Evolutionary conservation across 495 filamentous ascomycete genomes (phyloP).

Genomic region (Chaetomidium leptoderma): DNA sequence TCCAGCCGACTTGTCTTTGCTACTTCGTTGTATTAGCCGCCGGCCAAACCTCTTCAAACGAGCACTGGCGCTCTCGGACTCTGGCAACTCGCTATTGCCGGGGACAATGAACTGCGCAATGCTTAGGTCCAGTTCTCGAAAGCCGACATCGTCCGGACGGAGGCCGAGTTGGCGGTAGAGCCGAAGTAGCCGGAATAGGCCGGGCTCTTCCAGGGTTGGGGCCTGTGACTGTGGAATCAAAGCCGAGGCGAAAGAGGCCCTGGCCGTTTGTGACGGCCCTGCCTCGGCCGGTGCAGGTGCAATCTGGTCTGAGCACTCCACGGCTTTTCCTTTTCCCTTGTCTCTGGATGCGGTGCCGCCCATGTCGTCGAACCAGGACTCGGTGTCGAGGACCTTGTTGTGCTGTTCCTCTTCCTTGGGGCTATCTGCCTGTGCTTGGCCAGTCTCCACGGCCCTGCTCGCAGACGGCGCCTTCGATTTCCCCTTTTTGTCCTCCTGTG

Average conservation of each 20-base stretch:
- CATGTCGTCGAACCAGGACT: neutral
- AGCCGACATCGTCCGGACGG: too few species aligned
- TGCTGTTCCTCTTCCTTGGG: neutral
- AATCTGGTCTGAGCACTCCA: neutral
- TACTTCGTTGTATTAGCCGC: neutral
- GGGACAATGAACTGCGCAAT: too few species aligned
- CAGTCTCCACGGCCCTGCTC: neutral
- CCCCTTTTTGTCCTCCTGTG: neutral
- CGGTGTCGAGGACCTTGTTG: neutral
- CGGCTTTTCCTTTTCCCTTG: slow-evolving; percentile 3
- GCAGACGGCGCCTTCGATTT: neutral
- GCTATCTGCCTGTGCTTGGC: neutral
- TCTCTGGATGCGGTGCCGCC: neutral
- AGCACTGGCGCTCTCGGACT: too few species aligned
- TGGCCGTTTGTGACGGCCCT: neutral
- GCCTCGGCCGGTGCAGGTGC: neutral
- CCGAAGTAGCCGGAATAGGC: too few species aligned
- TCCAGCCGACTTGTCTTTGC: neutral
- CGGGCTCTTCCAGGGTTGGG: too few species aligned
- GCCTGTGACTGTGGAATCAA: too few species aligned
- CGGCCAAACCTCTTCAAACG: neutral
- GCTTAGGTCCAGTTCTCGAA: too few species aligned
- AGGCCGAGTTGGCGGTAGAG: too few species aligned
- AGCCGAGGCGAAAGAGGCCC: too few species aligned
- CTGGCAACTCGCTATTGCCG: too few species aligned